Evolutionary conservation across 306 rosid genomes (phyloP).

Genomic region (Cucurbita ficifolia): DNA sequence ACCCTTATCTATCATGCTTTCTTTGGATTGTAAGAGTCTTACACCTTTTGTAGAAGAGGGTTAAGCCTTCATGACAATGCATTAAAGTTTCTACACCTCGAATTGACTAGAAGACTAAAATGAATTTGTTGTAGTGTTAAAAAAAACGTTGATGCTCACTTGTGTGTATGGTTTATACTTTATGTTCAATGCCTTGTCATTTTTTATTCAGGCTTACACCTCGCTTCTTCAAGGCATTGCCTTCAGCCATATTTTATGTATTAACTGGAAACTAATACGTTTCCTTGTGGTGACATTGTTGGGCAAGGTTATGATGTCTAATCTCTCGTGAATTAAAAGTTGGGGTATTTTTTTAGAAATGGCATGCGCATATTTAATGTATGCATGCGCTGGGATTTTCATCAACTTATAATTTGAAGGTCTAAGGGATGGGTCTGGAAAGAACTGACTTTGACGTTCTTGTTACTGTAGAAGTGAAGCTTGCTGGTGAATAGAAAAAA

Average conservation of each 20-base stretch:
- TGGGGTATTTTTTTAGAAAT: background rate
- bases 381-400: background rate
- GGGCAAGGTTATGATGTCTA: background rate
- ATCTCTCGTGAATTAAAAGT: background rate
- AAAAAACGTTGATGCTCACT: background rate
- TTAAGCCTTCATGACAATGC: background rate
- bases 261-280: background rate
- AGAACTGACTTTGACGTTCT: conserved; percentile 2
- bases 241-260: background rate
- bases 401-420: background rate
- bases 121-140: background rate
- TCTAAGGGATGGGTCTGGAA: background rate
- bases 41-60: background rate
- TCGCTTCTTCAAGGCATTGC: background rate
- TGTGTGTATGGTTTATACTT: background rate
- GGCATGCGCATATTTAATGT: background rate
- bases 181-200: background rate
- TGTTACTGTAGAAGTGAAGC: conserved; percentile 6
- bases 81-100: background rate
- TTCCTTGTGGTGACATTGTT: background rate
- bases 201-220: background rate
- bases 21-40: background rate
- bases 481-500: background rate
- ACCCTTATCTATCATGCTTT: background rate
- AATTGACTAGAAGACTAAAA: background rate